A percentile compares a stretch with the other conserved stretches of the same genome.
Conservation (phyloP, 768 basidiomycete species). For the Boletus insuetus region DNA sequence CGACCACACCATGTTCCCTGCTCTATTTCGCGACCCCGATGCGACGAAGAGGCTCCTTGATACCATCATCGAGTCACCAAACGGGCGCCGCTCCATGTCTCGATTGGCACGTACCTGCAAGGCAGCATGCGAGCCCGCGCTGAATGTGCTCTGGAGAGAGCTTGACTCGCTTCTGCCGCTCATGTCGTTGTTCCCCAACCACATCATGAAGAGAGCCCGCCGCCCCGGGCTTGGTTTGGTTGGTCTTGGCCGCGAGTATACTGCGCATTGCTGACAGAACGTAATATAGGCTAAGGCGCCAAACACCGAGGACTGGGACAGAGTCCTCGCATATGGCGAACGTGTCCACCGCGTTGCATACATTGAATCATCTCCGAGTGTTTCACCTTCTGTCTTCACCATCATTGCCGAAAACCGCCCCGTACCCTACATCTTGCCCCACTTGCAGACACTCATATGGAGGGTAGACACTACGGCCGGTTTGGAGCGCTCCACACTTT, state of each 20-base stretch:
- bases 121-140: slow-evolving; percentile 68
- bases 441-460: slow-evolving; percentile 69
- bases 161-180: slow-evolving; percentile 73
- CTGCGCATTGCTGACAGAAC: slow-evolving; percentile 5
- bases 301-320: slow-evolving; percentile 67
- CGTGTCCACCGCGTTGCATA: slow-evolving; percentile 69
- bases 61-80: slow-evolving; percentile 52
- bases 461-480: slow-evolving; percentile 64
- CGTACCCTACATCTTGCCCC: slow-evolving; percentile 61
- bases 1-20: slow-evolving; percentile 50
- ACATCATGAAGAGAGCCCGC: slow-evolving; percentile 64
- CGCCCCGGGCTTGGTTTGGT: slow-evolving; percentile 78
- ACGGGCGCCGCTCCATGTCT: slow-evolving; percentile 65
- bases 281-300: slow-evolving; percentile 52
- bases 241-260: slow-evolving; percentile 28
- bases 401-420: slow-evolving; percentile 65
- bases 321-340: slow-evolving; percentile 61
- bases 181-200: slow-evolving; percentile 66
- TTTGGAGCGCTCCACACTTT: slow-evolving; percentile 61
- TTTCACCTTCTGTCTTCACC: slow-evolving; percentile 64
- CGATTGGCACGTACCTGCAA: slow-evolving; percentile 74
- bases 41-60: slow-evolving; percentile 52
- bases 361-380: slow-evolving; percentile 61
- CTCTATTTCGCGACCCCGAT: slow-evolving; percentile 62
- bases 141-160: slow-evolving; percentile 74